Evolutionary conservation across 371 early-diverging fungal genomes (phyloP), one percentile per base, ranked within the genome.

Genomic region (Phascolomyces articulosus): DNA sequence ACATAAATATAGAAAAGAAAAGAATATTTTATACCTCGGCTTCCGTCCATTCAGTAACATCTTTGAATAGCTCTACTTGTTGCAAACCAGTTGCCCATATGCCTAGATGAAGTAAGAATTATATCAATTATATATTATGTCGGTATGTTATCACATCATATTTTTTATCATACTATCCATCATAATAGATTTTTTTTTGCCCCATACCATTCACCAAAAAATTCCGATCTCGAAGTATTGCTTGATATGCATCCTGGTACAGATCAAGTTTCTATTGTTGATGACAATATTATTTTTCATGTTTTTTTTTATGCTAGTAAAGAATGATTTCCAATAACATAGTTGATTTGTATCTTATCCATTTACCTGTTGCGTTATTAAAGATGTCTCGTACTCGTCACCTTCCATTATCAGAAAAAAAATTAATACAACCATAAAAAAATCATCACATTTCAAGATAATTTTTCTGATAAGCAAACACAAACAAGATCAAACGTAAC

Each of bases 331-430:
- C 11, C 23, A 55, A 8, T 18, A 29, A 28, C 11, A 8, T 2
- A 13, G 27, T 28, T 28, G 13, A 8, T 55, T 15, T 34, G 6
- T 34, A 9, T 34, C 34, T 34, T 34, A 9, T 34, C 11, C 11
- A 9, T 34, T 34, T 34, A 72, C 70, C 61, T 80, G 83, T 61
- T 85, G 85, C 2, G 74, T 49, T 1, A 64, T 59, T 18, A 85
- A 54, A 2, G 82, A 78, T 21, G 68, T 49, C n/a, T 73, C 67
- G 47, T 78, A 84, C 60, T 80, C 82, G 57, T 81, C 72, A 40
- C 83, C 80, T 64, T 18, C 2, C 26, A 2, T 55, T 34, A 24
- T 4, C n/a, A 8, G 40, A 40, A n/a, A n/a, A n/a, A n/a, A n/a
- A n/a, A n/a, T n/a, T n/a, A n/a, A n/a, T n/a, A n/a, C n/a, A n/a